Evolutionary conservation across 2,329 filamentous ascomycete genomes (phyloP).

Genomic region (Teratosphaeria zuluensis): DNA sequence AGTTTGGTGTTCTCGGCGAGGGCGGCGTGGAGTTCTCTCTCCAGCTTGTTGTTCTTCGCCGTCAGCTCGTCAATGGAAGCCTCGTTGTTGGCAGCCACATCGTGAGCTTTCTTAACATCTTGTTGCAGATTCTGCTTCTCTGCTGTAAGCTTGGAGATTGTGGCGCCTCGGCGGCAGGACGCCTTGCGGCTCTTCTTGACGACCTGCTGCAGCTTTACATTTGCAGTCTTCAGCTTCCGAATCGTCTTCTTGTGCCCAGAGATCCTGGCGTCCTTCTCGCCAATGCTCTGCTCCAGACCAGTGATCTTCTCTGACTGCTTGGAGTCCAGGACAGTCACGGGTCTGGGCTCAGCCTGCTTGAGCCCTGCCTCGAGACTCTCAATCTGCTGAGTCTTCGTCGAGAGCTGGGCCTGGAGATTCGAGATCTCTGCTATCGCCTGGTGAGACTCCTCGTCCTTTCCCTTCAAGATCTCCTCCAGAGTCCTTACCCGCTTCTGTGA

Average conservation of each 20-base stretch:
- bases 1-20: no score
- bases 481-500: no score
- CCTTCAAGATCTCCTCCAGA: not conserved
- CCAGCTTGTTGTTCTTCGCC: no score
- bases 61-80: no score
- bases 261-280: not conserved
- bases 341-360: not conserved
- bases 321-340: no score
- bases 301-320: not conserved
- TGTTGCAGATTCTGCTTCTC: not conserved
- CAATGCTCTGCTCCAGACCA: not conserved
- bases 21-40: no score
- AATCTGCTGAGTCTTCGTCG: not conserved
- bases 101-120: not conserved
- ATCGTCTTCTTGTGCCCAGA: not conserved
- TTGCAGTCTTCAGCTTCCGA: not conserved
- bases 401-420: not conserved
- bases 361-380: not conserved
- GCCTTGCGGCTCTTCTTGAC: not conserved
- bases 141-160: not conserved
- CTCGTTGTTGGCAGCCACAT: no score
- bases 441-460: not conserved
- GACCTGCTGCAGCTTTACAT: not conserved
- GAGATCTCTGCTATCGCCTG: not conserved
- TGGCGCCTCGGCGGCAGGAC: not conserved